Percentiles rank a stretch among this genome's conserved stretches.
phyloP scores from a whole-genome alignment of 169 alveolate genomes.

The Cytauxzoon felis region DNA sequence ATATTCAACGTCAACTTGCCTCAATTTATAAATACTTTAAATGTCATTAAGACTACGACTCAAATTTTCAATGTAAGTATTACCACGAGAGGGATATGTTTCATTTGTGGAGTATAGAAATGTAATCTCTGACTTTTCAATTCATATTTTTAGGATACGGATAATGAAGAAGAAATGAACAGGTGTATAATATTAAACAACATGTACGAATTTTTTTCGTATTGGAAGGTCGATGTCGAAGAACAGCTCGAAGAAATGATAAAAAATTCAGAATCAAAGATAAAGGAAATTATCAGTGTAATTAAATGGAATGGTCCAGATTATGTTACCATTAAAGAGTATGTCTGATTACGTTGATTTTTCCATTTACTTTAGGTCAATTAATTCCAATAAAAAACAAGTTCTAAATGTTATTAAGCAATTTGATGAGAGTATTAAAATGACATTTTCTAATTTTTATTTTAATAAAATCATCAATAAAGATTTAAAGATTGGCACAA shows the following conservation, averaged over 20 bases:
- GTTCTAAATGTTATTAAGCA: constrained; percentile 6
- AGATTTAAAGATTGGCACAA: background rate
- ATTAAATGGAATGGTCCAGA: constrained; percentile 38
- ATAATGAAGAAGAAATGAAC: background rate
- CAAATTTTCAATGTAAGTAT: constrained; percentile 7
- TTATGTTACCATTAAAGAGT: constrained; percentile 15
- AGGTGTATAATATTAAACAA: constrained; percentile 16
- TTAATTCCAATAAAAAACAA: constrained; percentile 25
- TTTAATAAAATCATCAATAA: background rate
- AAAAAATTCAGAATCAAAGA: constrained; percentile 8
- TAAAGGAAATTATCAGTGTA: constrained; percentile 23
- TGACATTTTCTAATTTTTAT: constrained; percentile 14
- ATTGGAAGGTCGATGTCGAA: constrained; percentile 8
- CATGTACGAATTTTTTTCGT: constrained; percentile 5
- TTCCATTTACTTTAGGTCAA: no score
- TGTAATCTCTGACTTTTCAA: no score
- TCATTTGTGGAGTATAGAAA: no score
- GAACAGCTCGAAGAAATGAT: background rate
- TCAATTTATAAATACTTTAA: constrained; percentile 22
- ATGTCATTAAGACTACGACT: constrained; percentile 8
- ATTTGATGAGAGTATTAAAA: constrained; percentile 21
- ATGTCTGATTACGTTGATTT: no score
- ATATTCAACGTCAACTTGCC: constrained; percentile 13
- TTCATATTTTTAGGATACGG: no score
- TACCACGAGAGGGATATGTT: no score